phyloP scores from a whole-genome alignment of 768 basidiomycete species.

The Lactarius pseudohatsudake region DNA sequence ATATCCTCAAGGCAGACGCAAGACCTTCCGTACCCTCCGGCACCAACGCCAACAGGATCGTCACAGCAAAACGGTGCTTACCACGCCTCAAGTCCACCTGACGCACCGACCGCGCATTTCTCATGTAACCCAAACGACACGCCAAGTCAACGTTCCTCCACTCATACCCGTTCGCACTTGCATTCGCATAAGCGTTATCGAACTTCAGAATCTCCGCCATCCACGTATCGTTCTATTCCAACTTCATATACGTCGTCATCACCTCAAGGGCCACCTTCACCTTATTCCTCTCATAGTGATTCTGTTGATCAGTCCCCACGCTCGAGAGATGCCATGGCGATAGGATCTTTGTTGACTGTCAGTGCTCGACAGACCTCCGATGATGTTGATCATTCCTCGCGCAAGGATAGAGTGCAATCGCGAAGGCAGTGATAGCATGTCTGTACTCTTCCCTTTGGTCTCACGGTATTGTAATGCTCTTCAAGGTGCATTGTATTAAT shows the following conservation, averaged over 20 bases:
- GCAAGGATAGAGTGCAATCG: slow-evolving; percentile 11
- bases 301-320: slow-evolving; percentile 71
- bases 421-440: slow-evolving; percentile 2
- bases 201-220: slow-evolving; percentile 26
- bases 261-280: slow-evolving; percentile 54
- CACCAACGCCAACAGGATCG: slow-evolving; percentile 7
- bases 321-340: slow-evolving; percentile 74
- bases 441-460: slow-evolving; percentile 3
- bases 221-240: slow-evolving; percentile 68
- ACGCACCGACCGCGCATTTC: slow-evolving; percentile 10
- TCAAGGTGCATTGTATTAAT: slow-evolving; percentile 13
- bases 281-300: slow-evolving; percentile 70
- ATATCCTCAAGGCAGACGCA: slow-evolving; percentile 18
- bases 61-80: slow-evolving; percentile 13
- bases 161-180: slow-evolving; percentile 14
- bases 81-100: slow-evolving; percentile 1
- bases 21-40: slow-evolving; percentile 14
- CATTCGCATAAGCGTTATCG: slow-evolving; percentile 30
- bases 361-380: slow-evolving; percentile 29
- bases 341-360: slow-evolving; percentile 66
- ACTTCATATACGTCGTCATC: slow-evolving; percentile 26
- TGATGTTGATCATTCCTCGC: slow-evolving; percentile 8
- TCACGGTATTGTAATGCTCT: not conserved
- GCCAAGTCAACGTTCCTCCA: slow-evolving; percentile 10
- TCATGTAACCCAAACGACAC: slow-evolving; percentile 3